Conservation (phyloP, 345 rosid genomes). For the Lepidium africanum region DNA sequence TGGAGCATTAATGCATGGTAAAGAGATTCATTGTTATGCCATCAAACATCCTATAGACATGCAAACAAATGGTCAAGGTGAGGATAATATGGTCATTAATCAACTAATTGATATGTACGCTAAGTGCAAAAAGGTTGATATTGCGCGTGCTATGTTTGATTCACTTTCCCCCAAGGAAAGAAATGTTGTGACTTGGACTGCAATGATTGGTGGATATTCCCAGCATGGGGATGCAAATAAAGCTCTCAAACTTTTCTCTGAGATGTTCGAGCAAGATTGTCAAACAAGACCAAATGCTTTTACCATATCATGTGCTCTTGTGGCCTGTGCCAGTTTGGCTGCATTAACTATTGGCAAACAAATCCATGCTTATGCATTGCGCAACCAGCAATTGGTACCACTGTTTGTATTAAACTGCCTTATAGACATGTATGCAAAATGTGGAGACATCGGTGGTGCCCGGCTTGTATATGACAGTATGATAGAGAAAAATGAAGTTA, state of each 20-base stretch:
- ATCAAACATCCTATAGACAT: constrained; percentile 46
- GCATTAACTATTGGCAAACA: constrained; percentile 63
- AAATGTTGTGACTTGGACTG: constrained; percentile 83
- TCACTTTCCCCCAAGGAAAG: constrained; percentile 34
- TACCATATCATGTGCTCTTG: constrained; percentile 68
- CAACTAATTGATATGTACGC: constrained; percentile 78
- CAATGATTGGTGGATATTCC: constrained; percentile 76
- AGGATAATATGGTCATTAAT: constrained; percentile 51
- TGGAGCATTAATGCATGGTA: constrained; percentile 61
- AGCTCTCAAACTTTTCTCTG: constrained; percentile 55
- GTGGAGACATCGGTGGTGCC: constrained; percentile 52
- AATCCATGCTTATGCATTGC: constrained; percentile 61
- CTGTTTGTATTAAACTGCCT: constrained; percentile 63
- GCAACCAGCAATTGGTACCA: constrained; percentile 35
- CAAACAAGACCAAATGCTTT: constrained; percentile 60
- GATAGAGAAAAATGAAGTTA: constrained; percentile 52
- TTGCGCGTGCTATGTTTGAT: constrained; percentile 53
- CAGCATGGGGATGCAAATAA: constrained; percentile 77
- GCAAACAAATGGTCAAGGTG: constrained; percentile 29
- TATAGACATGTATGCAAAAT: constrained; percentile 78
- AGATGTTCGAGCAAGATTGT: constrained; percentile 42
- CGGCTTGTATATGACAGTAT: constrained; percentile 55
- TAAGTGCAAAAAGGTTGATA: constrained; percentile 44
- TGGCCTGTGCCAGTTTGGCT: constrained; percentile 73
- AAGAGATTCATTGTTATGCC: constrained; percentile 64